phyloP scores from a whole-genome alignment of 768 basidiomycete genomes.

The Tubosaeta sp. region DNA sequence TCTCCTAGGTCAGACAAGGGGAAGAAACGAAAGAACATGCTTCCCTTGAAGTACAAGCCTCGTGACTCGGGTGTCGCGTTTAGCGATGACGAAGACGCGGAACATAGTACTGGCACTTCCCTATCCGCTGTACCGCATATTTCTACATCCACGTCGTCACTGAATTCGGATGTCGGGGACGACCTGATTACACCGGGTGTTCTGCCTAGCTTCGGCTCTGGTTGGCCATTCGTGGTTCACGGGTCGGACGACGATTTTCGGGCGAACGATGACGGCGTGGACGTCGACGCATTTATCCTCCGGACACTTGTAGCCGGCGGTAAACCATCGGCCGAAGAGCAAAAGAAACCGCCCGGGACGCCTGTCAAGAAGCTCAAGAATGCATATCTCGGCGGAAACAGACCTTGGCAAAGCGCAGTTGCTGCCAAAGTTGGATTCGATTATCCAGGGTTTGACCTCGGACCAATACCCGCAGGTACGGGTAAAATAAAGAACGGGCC shows the following conservation, averaged over 20 bases:
- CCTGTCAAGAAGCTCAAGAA: conserved; percentile 76
- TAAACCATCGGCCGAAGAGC: conserved; percentile 40
- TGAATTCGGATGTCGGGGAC: conserved; percentile 54
- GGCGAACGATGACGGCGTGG: conserved; percentile 29
- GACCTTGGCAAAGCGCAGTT: conserved; percentile 81
- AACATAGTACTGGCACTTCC: conserved; percentile 13
- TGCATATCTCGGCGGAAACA: conserved; percentile 48
- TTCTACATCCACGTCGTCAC: conserved; percentile 61
- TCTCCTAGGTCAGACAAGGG: conserved; percentile 43
- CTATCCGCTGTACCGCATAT: conserved; percentile 46
- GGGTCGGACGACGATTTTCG: conserved; percentile 38
- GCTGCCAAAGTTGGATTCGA: conserved; percentile 58
- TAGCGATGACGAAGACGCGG: conserved; percentile 52
- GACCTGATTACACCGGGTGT: conserved; percentile 68
- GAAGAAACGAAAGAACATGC: conserved; percentile 23
- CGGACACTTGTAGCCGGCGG: conserved; percentile 59
- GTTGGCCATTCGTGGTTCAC: conserved; percentile 52
- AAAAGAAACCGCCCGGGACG: conserved; percentile 71
- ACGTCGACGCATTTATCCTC: conserved; percentile 69
- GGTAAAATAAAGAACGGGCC: conserved; percentile 47
- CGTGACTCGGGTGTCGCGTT: conserved; percentile 63
- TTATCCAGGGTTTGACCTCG: conserved; percentile 39
- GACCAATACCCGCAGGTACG: conserved; percentile 28
- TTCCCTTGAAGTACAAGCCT: conserved; percentile 69
- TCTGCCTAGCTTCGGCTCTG: conserved; percentile 48